Base-by-base conservation (phyloP, 202 grass and related monocot genomes). In the Panicum virgatum region DNA sequence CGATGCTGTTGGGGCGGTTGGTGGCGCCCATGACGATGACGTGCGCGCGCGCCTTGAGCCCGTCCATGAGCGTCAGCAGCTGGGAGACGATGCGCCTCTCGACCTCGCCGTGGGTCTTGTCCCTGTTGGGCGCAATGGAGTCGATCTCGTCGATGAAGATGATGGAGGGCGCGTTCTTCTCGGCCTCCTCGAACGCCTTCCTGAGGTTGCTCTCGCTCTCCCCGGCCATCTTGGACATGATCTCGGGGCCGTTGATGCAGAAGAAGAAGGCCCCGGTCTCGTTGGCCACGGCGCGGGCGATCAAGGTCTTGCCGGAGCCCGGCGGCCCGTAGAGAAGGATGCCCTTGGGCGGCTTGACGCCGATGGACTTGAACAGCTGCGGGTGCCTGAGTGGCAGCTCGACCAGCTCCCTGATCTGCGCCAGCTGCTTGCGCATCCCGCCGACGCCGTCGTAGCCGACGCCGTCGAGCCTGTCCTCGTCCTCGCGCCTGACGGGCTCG, bases 281-380 rank as follows among this genome's bases (percentile, higher is more conserved):
- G 66, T 86, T 90, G 1, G 79, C 88, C 5, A 90, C 88, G 0
- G 80, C 88, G 1, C 62, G 63, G 8, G 88, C 79, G 14, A 90
- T 90, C 0, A 90, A 14, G 0, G 80, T 86, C 42, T 90, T 83
- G 2, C 83, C 83, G 0, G 79, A 90, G 32, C 79, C 83, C 0
- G 79, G 88, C 3, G 88, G 83, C 0, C 83, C 83, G 50, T 86
- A 83, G 7, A 90, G 27, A 7, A 88, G 73, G 10, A 91, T 91
- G 12, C 89, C 89, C 64, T 91, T 90, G 0, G 81, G 81, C 2
- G 85, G 89, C 71, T 91, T 91, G 9, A 88, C 85, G 5, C 89
- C 85, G 9, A 91, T 85, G 0, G 89, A 83, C 27, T 80, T 90
- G 75, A 86, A 86, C 0, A 80, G 54, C 40, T 80, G 52, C 4